Base-by-base conservation (phyloP, 1,284 basidiomycete species). In the Cutaneotrichosporon sp. region DNA sequence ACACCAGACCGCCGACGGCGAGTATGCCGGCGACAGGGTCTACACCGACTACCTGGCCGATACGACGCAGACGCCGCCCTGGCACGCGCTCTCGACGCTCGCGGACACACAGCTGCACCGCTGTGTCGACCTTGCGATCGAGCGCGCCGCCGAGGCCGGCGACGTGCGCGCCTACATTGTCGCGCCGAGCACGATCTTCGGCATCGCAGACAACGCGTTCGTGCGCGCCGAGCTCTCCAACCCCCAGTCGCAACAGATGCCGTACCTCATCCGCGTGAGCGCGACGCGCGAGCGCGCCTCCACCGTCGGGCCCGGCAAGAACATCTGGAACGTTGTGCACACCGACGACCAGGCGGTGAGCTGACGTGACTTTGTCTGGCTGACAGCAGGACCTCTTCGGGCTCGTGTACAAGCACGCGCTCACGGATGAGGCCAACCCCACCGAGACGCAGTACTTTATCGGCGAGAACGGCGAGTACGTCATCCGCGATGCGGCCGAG, bases 101-200 rank as follows among this genome's bases (percentile, higher is more conserved):
- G 62, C 72, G 1, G 58, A 63, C 16, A 64, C 63, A 3, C 69
- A 67, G 7, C 66, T 66, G 27, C 74, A 77, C 65, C 67, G 77
- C 62, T 60, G 67, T 18, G 72, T 77, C 55, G 74, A 78, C 59
- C 56, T 76, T 13, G 70, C 69, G 8, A 77, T 80, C 43, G 62
- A 79, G 27, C 67, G 64, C 11, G 79, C 79, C 31, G 78, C 79
- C 56, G 64, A 68, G 22, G 67, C 64, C 22, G 74, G 72, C 13
- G 61, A 69, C 45, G 69, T 75, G 59, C 73, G 74, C 51, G 69
- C 72, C 3, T 81, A 79, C 67, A 78, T 81, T 52, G 65, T 81
- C 42, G 67, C 79, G 4, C 80, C 80, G 2, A 76, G 76, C 7
- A 80, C 77, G 14, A 80, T 81, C 64, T 81, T 77, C 66, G 80